Base-by-base conservation (phyloP, 2,329 filamentous ascomycete genomes). In the Uncinocarpus reesii region DNA sequence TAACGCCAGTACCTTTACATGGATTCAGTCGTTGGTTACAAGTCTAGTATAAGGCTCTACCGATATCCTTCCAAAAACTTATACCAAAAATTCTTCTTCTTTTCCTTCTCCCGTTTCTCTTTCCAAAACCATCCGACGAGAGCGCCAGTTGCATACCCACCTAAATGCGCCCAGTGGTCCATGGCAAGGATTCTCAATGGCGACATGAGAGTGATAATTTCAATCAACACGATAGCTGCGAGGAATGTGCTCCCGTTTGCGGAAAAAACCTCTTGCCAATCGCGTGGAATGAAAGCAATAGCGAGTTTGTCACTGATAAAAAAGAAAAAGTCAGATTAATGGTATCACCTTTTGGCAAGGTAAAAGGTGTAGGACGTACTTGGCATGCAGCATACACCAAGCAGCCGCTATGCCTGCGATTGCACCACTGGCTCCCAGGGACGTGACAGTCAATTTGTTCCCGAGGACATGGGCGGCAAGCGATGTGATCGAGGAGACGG, bases 371-470 rank as follows among this genome's bases (percentile, higher is more conserved):
- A 26, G 21, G 21, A 59, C 62, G 44, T 64, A 72, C 70, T 71
- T 58, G 34, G 62, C 56, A 52, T 73, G 65, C 32, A 76, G 61
- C 43, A 70, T 66, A 55, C 72, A 75, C 57, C 66, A 71, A 15
- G 74, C 71, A 2, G 68, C 72, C 10, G 75, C 59, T 18, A 78
- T 57, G 28, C 73, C 76, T 15, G 68, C 65, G 7, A 74, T 64
- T 13, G 70, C 71, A 4, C 71, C 73, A 53, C 72, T 76, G 8
- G 72, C 71, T 21, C 76, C 76, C 5, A 76, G 65, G 6, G 72
- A 70, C 26, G 70, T 74, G 8, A 68, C 61, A 34, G 60, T 61
- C 42, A 75, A 67, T 20, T 66, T 60, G 13, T 67, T 64, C 11
- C 61, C 54, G 2, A 74, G 50, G 21, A 76, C 70, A 45, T 70